These are phyloP conservation scores for Penicillium turbatum DNA, from an alignment of 495 filamentous ascomycete genomes.

Conservation along the genomic window DNA sequence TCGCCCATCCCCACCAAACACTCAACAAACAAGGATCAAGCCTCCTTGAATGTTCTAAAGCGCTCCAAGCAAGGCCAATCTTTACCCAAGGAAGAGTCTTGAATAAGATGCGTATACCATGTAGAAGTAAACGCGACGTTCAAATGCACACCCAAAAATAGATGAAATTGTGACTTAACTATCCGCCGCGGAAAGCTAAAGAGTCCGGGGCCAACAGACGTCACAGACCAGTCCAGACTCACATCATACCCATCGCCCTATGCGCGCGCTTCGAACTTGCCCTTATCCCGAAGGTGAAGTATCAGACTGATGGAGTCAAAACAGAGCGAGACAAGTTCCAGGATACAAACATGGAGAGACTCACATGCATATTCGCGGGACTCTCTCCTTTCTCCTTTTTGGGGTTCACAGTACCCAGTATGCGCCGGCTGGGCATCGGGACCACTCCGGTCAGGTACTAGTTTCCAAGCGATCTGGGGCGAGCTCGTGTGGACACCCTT, in stretches of 20 bases:
- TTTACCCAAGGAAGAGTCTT: background rate
- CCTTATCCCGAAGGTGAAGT: background rate
- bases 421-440: slow-evolving; percentile 14
- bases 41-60: background rate
- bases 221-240: slow-evolving; percentile 9
- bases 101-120: background rate
- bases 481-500: slow-evolving; percentile 3
- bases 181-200: slow-evolving; percentile 8
- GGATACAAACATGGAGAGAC: background rate
- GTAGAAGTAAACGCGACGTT: background rate
- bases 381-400: slow-evolving; percentile 2
- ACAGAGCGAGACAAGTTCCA: slow-evolving; percentile 1
- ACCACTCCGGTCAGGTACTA: slow-evolving; percentile 8
- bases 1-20: background rate
- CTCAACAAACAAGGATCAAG: background rate
- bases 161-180: background rate
- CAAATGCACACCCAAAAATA: slow-evolving; percentile 2
- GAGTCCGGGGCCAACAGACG: background rate
- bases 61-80: background rate
- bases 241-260: slow-evolving; percentile 4
- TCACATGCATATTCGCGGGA: background rate
- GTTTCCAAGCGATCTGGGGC: slow-evolving; percentile 24
- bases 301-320: slow-evolving; percentile 7
- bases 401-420: background rate
- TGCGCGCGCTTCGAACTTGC: slow-evolving; percentile 10